Base-by-base conservation (phyloP, 2,329 filamentous ascomycete species). In the Penicillium brasilianum region DNA sequence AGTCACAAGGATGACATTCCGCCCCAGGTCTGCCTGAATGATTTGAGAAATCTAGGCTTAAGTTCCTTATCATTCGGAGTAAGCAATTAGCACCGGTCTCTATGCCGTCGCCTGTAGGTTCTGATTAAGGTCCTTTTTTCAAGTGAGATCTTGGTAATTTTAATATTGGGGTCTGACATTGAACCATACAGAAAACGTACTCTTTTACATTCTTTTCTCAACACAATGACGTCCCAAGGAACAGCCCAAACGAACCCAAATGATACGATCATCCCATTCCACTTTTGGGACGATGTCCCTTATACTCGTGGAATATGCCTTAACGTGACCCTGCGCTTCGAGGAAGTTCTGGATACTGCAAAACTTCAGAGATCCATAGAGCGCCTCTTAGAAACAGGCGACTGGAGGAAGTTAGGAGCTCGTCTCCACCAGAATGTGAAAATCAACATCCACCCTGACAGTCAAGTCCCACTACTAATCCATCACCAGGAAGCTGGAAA, bases 321-420 rank as follows among this genome's bases (percentile, higher is more conserved):
- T 2, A 53, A 53, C 34, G 36, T 53, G 22, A 53, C 50, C 37
- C 34, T 53, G 10, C 50, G 50, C 36, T 41, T 53, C 50, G 36
- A 53, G 20, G 50, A 53, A 41, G 34, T 41, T n/a, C 34, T 53
- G 11, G 50, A 54, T 14, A 28, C 16, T 3, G 13, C 7, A 18
- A 43, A 54, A 9, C 16, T 54, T 9, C 25, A 54, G 3, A 22
- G 20, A 11, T 6, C 52, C n/a, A 2, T 54, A 16, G n/a, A 28
- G 14, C 36, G n/a, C 10, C 37, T 54, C n/a, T 32, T 54, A 1
- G 36, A 54, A 43, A 14, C 8, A 3, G 25, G 25, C 32, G 37
- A 54, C n/a, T 54, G 52, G 52, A 41, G 39, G 14, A 43, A 54
- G 11, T 20, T 54, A 28, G 52, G 52, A 44, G 36, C 51, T 43